These are phyloP conservation scores for Cladophialophora carrionii DNA, from an alignment of 2,329 filamentous ascomycete genomes.

Conservation along the genomic window DNA sequence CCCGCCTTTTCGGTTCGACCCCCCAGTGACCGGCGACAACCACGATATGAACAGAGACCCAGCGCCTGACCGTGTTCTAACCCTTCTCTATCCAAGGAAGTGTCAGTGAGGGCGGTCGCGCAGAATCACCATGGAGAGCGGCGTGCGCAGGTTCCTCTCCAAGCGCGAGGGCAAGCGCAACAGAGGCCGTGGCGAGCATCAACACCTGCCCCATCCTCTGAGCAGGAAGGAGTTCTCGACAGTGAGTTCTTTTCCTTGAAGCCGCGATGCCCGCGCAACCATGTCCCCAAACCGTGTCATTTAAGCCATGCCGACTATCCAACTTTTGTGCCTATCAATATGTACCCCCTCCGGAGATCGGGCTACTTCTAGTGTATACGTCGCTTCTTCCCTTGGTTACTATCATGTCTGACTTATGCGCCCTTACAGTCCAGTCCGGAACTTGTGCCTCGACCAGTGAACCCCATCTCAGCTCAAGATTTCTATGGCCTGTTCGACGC, in stretches of 20 bases:
- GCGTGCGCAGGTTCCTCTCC: conserved; percentile 49
- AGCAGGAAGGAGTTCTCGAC: conserved; percentile 22
- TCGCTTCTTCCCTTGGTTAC: conserved; percentile 15
- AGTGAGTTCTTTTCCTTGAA: conserved; percentile 24
- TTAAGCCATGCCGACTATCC: conserved; percentile 28
- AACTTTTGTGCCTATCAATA: conserved; percentile 29
- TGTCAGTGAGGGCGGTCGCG: neutral
- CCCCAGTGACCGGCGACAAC: conserved; percentile 1
- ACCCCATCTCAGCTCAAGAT: conserved; percentile 32
- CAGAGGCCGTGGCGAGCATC: conserved; percentile 19
- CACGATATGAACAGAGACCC: conserved; percentile 8
- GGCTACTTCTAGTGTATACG: conserved; percentile 28
- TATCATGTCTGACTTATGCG: conserved; percentile 22
- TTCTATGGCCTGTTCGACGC: conserved; percentile 38
- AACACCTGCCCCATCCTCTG: conserved; percentile 18
- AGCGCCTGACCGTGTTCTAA: neutral
- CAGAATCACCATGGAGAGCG: conserved; percentile 43
- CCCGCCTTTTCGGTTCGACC: conserved; percentile 6
- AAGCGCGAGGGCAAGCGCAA: conserved; percentile 45
- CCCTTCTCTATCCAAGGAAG: neutral
- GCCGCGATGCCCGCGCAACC: conserved; percentile 9
- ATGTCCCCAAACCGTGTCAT: neutral
- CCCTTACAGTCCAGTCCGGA: conserved; percentile 32
- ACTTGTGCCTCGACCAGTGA: conserved; percentile 22
- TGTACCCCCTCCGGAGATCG: conserved; percentile 26